phyloP scores from a whole-genome alignment of 2,329 filamentous ascomycete genomes.

The Tolypocladium amazonense region DNA sequence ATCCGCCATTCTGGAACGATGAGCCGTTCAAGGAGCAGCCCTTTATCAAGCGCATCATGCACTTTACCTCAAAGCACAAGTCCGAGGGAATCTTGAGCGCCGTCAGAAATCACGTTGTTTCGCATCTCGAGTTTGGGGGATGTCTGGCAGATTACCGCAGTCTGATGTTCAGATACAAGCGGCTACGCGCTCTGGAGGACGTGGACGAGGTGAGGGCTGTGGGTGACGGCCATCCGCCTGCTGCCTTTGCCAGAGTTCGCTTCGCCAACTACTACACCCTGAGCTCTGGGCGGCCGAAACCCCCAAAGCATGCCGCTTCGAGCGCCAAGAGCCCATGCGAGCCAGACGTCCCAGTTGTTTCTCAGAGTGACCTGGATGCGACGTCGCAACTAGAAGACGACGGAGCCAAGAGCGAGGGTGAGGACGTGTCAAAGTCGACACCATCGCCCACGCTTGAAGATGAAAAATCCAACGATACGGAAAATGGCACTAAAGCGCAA shows the following conservation, averaged over 20 bases:
- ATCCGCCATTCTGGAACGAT: slow-evolving; percentile 69
- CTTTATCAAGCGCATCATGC: slow-evolving; percentile 55
- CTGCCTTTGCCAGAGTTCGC: slow-evolving; percentile 44
- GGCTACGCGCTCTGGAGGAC: slow-evolving; percentile 61
- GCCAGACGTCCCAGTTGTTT: neutral
- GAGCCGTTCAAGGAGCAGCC: slow-evolving; percentile 56
- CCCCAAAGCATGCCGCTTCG: slow-evolving; percentile 8
- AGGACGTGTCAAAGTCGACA: neutral
- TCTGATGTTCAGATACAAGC: slow-evolving; percentile 59
- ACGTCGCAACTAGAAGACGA: neutral
- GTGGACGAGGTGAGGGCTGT: slow-evolving; percentile 40
- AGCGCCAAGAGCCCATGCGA: slow-evolving; percentile 1
- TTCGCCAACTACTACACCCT: slow-evolving; percentile 89
- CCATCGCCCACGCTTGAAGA: neutral
- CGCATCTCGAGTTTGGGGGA: slow-evolving; percentile 74
- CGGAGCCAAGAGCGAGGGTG: neutral
- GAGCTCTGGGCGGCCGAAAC: slow-evolving; percentile 62
- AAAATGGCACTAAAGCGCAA: neutral
- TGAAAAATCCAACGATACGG: neutral
- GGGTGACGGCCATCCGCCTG: slow-evolving; percentile 6
- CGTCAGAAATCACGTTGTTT: slow-evolving; percentile 62
- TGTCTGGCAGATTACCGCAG: slow-evolving; percentile 67
- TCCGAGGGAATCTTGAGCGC: slow-evolving; percentile 58
- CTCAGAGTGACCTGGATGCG: neutral
- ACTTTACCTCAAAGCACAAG: slow-evolving; percentile 75